Evolutionary conservation across 2,329 filamentous ascomycete species (phyloP).

Genomic region (Teratosphaeria epicoccoides): DNA sequence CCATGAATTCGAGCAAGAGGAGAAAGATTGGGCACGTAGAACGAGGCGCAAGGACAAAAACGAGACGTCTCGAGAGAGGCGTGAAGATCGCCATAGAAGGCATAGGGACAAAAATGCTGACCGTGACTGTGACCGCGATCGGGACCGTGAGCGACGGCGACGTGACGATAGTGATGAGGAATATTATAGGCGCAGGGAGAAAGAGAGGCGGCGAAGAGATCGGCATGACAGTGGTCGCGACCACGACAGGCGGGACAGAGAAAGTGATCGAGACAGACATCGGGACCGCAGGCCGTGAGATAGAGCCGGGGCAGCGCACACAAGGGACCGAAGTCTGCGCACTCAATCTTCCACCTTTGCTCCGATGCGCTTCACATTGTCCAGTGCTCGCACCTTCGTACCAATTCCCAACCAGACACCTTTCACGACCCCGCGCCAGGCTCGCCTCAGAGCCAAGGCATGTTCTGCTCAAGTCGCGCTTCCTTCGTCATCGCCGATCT

Average conservation of each 20-base stretch:
- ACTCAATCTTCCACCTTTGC: too few species aligned
- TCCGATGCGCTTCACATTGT: too few species aligned
- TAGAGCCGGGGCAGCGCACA: too few species aligned
- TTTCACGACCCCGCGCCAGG: too few species aligned
- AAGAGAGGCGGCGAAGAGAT: constrained; percentile 18
- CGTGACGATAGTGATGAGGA: constrained; percentile 15
- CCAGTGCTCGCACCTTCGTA: too few species aligned
- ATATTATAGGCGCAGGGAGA: constrained; percentile 18
- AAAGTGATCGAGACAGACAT: constrained; percentile 11
- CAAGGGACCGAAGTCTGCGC: too few species aligned
- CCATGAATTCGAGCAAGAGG: constrained; percentile 30
- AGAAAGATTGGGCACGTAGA: constrained; percentile 27
- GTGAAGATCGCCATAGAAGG: constrained; percentile 5
- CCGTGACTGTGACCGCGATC: constrained; percentile 10
- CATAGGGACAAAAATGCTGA: constrained; percentile 8
- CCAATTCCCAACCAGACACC: too few species aligned
- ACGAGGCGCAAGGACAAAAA: constrained; percentile 10
- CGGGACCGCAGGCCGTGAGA: constrained; percentile 10
- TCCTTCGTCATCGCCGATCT: too few species aligned
- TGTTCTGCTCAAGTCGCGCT: too few species aligned
- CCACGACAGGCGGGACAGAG: constrained; percentile 11
- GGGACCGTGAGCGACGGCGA: constrained; percentile 11
- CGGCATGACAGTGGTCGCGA: constrained; percentile 14
- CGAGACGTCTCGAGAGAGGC: background rate
- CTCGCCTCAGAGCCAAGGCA: too few species aligned